phyloP scores from a whole-genome alignment of 768 basidiomycete genomes.

The Tylopilus sp. region DNA sequence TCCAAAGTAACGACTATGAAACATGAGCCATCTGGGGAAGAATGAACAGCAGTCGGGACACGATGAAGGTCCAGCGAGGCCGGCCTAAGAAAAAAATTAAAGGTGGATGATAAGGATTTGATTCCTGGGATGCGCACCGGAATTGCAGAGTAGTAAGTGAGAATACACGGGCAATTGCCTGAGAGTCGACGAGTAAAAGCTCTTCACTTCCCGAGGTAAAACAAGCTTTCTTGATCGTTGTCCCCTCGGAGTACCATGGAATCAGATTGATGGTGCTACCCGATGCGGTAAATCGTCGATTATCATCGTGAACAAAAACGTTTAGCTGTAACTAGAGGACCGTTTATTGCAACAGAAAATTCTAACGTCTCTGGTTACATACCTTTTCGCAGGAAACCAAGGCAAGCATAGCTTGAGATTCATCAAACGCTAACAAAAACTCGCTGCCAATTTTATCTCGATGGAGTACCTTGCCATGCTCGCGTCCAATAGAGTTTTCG shows the following conservation, averaged over 20 bases:
- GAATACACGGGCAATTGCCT: slow-evolving; percentile 45
- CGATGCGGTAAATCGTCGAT: slow-evolving; percentile 39
- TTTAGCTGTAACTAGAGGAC: slow-evolving; percentile 37
- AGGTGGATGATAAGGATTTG: not conserved
- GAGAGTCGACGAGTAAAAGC: slow-evolving; percentile 46
- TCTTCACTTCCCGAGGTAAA: slow-evolving; percentile 55
- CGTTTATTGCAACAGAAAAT: not conserved
- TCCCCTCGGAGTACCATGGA: slow-evolving; percentile 43
- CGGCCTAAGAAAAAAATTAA: slow-evolving; percentile 37
- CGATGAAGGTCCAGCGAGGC: slow-evolving; percentile 40
- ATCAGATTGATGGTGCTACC: slow-evolving; percentile 42
- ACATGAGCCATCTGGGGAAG: slow-evolving; percentile 57
- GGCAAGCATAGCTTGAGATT: slow-evolving; percentile 46
- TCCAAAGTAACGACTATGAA: slow-evolving; percentile 35
- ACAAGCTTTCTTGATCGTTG: slow-evolving; percentile 35
- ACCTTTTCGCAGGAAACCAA: slow-evolving; percentile 46
- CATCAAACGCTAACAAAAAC: slow-evolving; percentile 49
- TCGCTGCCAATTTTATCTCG: slow-evolving; percentile 47
- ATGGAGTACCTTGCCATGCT: slow-evolving; percentile 34
- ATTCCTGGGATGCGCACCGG: slow-evolving; percentile 34
- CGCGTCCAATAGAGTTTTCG: slow-evolving; percentile 32
- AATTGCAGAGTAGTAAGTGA: slow-evolving; percentile 54
- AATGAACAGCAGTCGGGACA: slow-evolving; percentile 35
- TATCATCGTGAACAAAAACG: slow-evolving; percentile 48
- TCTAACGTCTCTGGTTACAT: not conserved